A percentile compares a stretch with the other conserved stretches of the same genome.
phyloP scores from a whole-genome alignment of 108 stramenopile species.

The Conticribra guillardii region DNA sequence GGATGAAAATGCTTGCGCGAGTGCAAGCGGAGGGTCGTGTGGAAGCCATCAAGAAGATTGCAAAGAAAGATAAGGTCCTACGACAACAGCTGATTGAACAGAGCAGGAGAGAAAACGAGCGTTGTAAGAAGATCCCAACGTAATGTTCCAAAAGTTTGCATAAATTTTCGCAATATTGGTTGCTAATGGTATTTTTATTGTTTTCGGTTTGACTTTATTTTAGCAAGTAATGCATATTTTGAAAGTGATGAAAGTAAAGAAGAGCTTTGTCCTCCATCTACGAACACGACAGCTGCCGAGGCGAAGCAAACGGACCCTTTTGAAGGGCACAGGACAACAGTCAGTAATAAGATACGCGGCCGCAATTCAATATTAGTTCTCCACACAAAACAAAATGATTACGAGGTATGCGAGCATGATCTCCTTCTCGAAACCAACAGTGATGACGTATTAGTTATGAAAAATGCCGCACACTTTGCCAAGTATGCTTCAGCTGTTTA shows the following conservation, averaged over 20 bases:
- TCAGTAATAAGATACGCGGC: too few relatives aligned
- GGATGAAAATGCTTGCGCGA: slow-evolving; percentile 15
- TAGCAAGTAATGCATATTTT: too few relatives aligned
- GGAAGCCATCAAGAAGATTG: slow-evolving; percentile 1
- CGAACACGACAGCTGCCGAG: too few relatives aligned
- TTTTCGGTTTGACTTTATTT: too few relatives aligned
- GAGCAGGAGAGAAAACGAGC: not conserved
- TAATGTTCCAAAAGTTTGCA: not conserved
- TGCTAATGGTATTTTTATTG: too few relatives aligned
- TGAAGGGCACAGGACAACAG: not conserved
- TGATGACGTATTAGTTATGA: slow-evolving; percentile 13
- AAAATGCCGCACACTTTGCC: slow-evolving; percentile 15
- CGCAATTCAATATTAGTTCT: slow-evolving; percentile 13
- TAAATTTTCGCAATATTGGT: too few relatives aligned
- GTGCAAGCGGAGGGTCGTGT: slow-evolving; percentile 18
- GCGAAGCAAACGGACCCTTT: not conserved
- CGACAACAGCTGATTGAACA: not conserved
- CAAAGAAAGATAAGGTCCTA: slow-evolving; percentile 4
- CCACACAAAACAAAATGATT: not conserved
- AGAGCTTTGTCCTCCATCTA: too few relatives aligned
- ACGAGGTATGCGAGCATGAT: slow-evolving; percentile 10
- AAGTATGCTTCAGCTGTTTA: slow-evolving; percentile 25
- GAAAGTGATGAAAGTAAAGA: too few relatives aligned
- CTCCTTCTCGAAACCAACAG: slow-evolving; percentile 12
- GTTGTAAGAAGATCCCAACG: not conserved